These are phyloP conservation scores for Protomyces arabidopsidicola DNA, from an alignment of 1,139 yeast species.

Conservation along the genomic window DNA sequence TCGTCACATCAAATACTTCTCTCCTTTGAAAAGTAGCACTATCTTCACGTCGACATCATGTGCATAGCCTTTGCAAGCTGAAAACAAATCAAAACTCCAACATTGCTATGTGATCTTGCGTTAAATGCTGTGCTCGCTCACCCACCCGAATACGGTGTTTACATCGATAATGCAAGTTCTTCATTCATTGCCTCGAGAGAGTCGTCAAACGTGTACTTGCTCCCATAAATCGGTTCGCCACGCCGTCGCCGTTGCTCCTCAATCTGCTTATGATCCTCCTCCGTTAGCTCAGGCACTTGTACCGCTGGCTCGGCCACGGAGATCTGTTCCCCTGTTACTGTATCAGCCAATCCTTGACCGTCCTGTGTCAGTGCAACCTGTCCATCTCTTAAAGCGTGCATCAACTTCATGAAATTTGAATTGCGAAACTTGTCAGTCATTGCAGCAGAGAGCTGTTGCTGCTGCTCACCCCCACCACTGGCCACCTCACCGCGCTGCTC, in stretches of 20 bases:
- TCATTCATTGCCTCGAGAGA: neutral
- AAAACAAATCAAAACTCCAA: neutral
- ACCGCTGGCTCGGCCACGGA: neutral
- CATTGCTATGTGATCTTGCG: neutral
- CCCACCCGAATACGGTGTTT: neutral
- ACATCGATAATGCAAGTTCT: neutral
- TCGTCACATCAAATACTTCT: neutral
- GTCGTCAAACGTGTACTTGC: neutral
- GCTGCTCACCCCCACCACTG: neutral
- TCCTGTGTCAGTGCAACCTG: slow-evolving; percentile 39
- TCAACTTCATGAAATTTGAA: slow-evolving; percentile 43
- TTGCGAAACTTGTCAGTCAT: slow-evolving; percentile 39
- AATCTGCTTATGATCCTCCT: neutral
- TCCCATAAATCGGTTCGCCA: neutral
- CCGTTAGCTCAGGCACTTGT: neutral
- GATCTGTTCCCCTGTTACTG: neutral
- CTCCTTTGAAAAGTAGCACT: neutral
- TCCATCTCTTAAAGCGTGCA: slow-evolving; percentile 41
- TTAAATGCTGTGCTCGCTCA: neutral
- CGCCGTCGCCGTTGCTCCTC: neutral
- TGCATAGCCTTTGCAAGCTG: neutral
- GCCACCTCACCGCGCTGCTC: slow-evolving; percentile 6
- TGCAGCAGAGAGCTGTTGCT: neutral
- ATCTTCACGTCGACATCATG: neutral
- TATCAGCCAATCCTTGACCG: neutral